Base-by-base conservation (phyloP, 2,329 filamentous ascomycete genomes). In the Clarireedia paspali region DNA sequence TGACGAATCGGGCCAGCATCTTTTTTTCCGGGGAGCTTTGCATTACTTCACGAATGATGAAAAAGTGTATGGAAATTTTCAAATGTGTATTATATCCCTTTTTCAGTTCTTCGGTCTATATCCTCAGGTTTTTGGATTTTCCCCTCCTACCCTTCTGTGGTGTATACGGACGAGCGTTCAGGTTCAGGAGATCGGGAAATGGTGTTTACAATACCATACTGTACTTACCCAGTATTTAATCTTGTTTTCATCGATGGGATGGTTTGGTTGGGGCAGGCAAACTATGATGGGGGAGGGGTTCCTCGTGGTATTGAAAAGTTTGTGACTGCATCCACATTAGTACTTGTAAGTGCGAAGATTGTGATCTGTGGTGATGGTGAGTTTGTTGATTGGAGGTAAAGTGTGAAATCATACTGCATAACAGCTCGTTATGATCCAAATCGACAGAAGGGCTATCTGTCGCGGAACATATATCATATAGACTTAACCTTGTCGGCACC, bases 71-170 rank as follows among this genome's bases (percentile, higher is more conserved):
- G 38, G 46, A 45, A 50, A 50, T 45, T 23, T 44, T 47, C 20
- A 57, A 7, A 27, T 17, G 38, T 57, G 52, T 55, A 55, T 55
- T 50, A 55, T 55, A 55, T 50, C 36, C 36, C 50, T 55, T 50
- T 46, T 23, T 46, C 23, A 15, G 14, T 39, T 54, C 48, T 24
- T 54, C 51, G 51, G 23, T 54, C 24, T 15, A 54, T 54, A 54
- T 30, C 34, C 34, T 30, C 39, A 9, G 6, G 2, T 54, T 54
- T 20, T 54, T 48, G 51, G 44, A 39, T 48, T 17, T 40, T 54
- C 51, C 48, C 20, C 24, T 30, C 27, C 27, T 30, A 12, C 27
- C 27, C 27, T 30, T 30, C 12, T 40, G 38, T 26, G 51, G 51
- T 54, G 51, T 48, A 39, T 30, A 53, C 34, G 34, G 38, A 26